These are phyloP conservation scores for Cordyceps fumosorosea DNA, from an alignment of 2,329 filamentous ascomycete genomes.

Conservation along the genomic window DNA sequence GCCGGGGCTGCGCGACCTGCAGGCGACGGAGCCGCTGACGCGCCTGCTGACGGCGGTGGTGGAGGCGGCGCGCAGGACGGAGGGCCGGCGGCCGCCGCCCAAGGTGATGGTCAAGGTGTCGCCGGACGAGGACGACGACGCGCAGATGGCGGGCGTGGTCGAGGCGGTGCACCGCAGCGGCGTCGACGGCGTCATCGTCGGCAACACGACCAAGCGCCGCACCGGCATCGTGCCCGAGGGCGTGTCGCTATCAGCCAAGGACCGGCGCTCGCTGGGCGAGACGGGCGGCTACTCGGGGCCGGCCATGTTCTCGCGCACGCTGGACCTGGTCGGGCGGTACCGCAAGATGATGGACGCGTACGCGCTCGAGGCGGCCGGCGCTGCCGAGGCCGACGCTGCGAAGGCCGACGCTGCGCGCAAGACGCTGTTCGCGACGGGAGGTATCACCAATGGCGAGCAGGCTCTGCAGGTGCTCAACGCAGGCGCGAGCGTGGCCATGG, in stretches of 20 bases:
- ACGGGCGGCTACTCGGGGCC: constrained; percentile 88
- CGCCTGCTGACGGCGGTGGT: constrained; percentile 78
- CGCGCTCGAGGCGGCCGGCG: constrained; percentile 24
- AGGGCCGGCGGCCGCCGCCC: constrained; percentile 60
- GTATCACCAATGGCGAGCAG: constrained; percentile 82
- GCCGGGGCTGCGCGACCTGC: constrained; percentile 79
- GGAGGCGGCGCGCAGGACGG: constrained; percentile 60
- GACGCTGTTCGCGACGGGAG: constrained; percentile 88
- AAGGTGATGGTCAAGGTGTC: constrained; percentile 96
- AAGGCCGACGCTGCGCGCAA: constrained; percentile 46
- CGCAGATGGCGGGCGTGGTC: constrained; percentile 82
- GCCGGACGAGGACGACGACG: constrained; percentile 82
- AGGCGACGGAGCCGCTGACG: constrained; percentile 77
- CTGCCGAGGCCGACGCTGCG: constrained; percentile 25
- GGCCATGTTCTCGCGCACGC: constrained; percentile 74
- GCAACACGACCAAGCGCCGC: constrained; percentile 88
- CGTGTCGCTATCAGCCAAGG: constrained; percentile 56
- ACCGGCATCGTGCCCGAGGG: constrained; percentile 63
- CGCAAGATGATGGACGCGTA: constrained; percentile 57
- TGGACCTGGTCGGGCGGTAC: constrained; percentile 74
- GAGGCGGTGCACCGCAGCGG: constrained; percentile 76
- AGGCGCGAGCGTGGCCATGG: constrained; percentile 83
- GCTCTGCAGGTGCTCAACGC: constrained; percentile 77
- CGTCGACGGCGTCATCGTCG: constrained; percentile 92
- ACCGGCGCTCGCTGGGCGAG: constrained; percentile 64